Conservation (phyloP, 2,329 filamentous ascomycete genomes). For the Neodidymelliopsis sp. region DNA sequence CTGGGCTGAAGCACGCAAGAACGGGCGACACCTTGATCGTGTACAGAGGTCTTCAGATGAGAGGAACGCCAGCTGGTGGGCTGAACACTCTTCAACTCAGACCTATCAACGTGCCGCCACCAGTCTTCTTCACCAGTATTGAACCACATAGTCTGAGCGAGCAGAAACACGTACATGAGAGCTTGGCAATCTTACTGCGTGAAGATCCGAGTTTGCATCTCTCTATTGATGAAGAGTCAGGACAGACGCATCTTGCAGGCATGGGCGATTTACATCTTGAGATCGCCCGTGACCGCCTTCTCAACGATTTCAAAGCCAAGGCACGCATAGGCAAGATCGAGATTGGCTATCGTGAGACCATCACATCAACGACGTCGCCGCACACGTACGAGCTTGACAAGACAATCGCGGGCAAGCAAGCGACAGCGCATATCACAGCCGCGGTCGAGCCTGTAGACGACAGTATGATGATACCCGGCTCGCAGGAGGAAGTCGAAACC, state of each 20-base stretch:
- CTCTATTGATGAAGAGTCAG: constrained; percentile 84
- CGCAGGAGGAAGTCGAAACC: constrained; percentile 34
- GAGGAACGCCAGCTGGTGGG: constrained; percentile 70
- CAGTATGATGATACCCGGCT: constrained; percentile 21
- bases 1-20: constrained; percentile 86
- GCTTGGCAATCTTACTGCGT: constrained; percentile 78
- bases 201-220: constrained; percentile 94
- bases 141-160: constrained; percentile 81
- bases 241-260: constrained; percentile 90
- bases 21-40: constrained; percentile 92
- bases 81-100: constrained; percentile 81
- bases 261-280: constrained; percentile 98
- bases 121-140: constrained; percentile 95
- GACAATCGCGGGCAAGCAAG: constrained; percentile 78
- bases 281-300: constrained; percentile 85
- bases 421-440: constrained; percentile 78
- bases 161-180: constrained; percentile 79
- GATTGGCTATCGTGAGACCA: constrained; percentile 91
- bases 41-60: constrained; percentile 67
- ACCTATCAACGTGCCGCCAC: constrained; percentile 87
- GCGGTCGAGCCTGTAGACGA: constrained; percentile 67
- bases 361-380: constrained; percentile 65
- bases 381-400: constrained; percentile 76
- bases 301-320: constrained; percentile 88
- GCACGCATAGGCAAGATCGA: constrained; percentile 87